phyloP scores from a whole-genome alignment of 148 eudicot genomes.

The Rhododendron ferrugineum region DNA sequence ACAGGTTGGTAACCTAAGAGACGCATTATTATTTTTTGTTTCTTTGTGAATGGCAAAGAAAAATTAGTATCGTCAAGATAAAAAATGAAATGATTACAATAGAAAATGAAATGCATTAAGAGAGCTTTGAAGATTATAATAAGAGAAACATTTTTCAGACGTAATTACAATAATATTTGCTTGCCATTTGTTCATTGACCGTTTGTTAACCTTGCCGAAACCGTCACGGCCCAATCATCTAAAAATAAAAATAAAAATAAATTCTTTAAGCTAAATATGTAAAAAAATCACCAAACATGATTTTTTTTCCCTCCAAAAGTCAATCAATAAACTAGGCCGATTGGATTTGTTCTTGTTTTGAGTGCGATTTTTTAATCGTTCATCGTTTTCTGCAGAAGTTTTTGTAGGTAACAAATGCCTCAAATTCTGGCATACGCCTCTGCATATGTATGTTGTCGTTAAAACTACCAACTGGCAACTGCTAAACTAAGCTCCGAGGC shows the following conservation, averaged over 20 bases:
- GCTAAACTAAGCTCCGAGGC: conserved; percentile 6
- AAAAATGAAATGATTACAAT: neutral
- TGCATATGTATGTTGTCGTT: conserved; percentile 6
- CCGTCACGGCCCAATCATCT: neutral
- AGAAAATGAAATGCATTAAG: neutral
- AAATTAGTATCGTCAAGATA: no score
- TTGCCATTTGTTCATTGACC: neutral
- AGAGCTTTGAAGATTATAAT: neutral
- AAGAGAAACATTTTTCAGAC: neutral
- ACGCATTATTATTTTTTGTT: no score
- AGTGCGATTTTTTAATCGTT: neutral
- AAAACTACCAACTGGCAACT: conserved; percentile 27
- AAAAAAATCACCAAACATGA: neutral
- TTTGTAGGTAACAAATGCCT: neutral
- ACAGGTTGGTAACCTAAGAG: neutral
- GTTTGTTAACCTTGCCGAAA: neutral
- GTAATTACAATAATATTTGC: neutral
- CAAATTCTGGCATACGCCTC: neutral
- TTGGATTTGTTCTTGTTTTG: neutral
- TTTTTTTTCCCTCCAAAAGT: neutral
- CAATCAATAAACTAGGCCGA: neutral
- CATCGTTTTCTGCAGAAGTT: neutral
- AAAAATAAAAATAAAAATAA: neutral
- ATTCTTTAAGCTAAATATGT: neutral
- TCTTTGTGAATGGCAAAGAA: neutral